phyloP scores from a whole-genome alignment of 345 rosid species.

The Microthlaspi erraticum region DNA sequence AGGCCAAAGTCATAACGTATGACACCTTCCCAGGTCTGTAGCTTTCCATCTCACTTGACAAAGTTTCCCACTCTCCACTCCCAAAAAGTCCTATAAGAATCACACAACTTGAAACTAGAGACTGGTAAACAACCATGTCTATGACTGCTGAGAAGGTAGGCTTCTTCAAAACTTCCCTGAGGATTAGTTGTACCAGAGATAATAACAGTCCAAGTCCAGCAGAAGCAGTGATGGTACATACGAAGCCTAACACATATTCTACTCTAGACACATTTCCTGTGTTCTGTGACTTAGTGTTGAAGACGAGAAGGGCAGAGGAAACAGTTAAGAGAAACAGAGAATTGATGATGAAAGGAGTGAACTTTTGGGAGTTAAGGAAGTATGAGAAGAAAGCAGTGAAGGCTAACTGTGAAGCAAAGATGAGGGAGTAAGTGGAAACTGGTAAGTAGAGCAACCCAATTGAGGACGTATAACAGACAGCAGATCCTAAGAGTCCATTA shows the following conservation, averaged over 20 bases:
- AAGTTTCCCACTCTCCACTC: constrained; percentile 60
- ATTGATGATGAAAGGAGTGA: constrained; percentile 52
- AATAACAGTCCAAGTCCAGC: constrained; percentile 51
- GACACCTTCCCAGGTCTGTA: constrained; percentile 52
- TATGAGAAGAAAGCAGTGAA: constrained; percentile 62
- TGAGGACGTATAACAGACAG: constrained; percentile 46
- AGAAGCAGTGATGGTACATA: constrained; percentile 55
- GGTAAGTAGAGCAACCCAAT: constrained; percentile 60
- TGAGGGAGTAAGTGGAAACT: constrained; percentile 52
- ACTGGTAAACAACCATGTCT: constrained; percentile 53
- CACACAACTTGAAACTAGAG: constrained; percentile 46
- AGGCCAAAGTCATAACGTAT: constrained; percentile 52
- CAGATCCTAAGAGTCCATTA: constrained; percentile 48
- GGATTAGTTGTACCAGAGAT: constrained; percentile 49
- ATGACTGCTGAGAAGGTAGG: constrained; percentile 44
- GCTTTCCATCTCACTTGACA: constrained; percentile 53
- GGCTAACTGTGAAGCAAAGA: constrained; percentile 53
- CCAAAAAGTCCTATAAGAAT: constrained; percentile 54
- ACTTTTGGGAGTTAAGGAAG: constrained; percentile 54
- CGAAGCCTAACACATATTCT: constrained; percentile 47
- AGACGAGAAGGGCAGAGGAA: constrained; percentile 57
- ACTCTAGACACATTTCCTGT: constrained; percentile 26
- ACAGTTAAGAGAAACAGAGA: constrained; percentile 54
- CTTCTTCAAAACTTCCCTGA: constrained; percentile 50
- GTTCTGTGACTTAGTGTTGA: constrained; percentile 30